phyloP scores from a whole-genome alignment of 2,329 filamentous ascomycete genomes.

The Chalara sp. region DNA sequence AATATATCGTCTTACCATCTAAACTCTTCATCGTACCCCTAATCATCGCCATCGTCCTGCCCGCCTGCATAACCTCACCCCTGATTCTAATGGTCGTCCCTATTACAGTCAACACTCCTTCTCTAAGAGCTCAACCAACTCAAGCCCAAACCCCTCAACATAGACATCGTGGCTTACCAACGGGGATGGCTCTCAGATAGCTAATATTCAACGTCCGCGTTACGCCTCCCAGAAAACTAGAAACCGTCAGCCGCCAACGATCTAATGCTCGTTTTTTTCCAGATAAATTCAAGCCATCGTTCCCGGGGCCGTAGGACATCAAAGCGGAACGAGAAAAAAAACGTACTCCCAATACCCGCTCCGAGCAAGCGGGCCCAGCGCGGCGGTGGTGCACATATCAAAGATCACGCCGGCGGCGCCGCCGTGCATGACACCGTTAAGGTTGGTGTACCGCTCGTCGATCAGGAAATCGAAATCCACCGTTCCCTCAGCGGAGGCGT shows the following conservation, averaged over 20 bases:
- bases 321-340: constrained; percentile 2
- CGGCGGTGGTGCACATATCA: constrained; percentile 46
- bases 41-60: constrained; percentile 45
- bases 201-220: constrained; percentile 43
- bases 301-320: not conserved
- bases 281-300: not conserved
- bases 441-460: constrained; percentile 37
- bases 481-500: constrained; percentile 26
- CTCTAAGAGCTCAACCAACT: not conserved
- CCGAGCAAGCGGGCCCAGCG: constrained; percentile 39
- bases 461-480: constrained; percentile 38
- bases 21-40: constrained; percentile 40
- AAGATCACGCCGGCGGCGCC: constrained; percentile 47
- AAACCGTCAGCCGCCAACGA: not conserved
- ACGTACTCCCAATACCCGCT: constrained; percentile 42
- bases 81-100: constrained; percentile 36
- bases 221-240: constrained; percentile 41
- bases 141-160: not conserved
- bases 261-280: not conserved
- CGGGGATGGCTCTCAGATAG: constrained; percentile 41
- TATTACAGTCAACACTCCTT: constrained; percentile 3
- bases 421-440: constrained; percentile 42
- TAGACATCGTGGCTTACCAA: constrained; percentile 24
- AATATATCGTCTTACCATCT: constrained; percentile 40
- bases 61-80: constrained; percentile 37